These are phyloP conservation scores for Pulveroboletus sp. DNA, from an alignment of 768 basidiomycete species.

Conservation along the genomic window DNA sequence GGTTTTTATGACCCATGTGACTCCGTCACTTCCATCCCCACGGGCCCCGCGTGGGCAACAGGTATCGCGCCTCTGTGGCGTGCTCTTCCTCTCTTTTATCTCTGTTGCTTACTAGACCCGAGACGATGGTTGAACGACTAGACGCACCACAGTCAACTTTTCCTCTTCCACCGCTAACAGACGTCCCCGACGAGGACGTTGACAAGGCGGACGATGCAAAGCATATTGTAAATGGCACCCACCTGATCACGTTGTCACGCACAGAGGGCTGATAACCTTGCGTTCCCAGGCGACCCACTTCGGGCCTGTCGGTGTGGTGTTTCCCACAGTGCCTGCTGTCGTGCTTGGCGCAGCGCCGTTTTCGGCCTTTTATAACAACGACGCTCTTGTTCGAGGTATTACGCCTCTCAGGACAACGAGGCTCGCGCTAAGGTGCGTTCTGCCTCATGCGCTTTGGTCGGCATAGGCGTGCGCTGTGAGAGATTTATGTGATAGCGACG, in stretches of 20 bases:
- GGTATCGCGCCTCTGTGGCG: background rate
- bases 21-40: background rate
- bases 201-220: conserved; percentile 36
- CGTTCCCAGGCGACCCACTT: conserved; percentile 25
- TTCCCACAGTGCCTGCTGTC: conserved; percentile 43
- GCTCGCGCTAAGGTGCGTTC: conserved; percentile 65
- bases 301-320: conserved; percentile 25
- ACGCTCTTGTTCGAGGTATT: conserved; percentile 50
- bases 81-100: background rate
- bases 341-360: conserved; percentile 73
- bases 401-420: conserved; percentile 62
- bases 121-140: conserved; percentile 38
- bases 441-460: background rate
- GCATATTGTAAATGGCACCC: conserved; percentile 30
- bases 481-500: background rate
- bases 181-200: conserved; percentile 38
- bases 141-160: conserved; percentile 39
- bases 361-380: conserved; percentile 60
- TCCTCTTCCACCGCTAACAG: conserved; percentile 34
- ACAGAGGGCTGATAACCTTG: conserved; percentile 3
- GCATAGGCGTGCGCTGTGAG: too few species aligned
- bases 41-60: background rate
- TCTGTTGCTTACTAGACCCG: background rate
- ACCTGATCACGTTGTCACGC: background rate
- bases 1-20: conserved; percentile 1